Conservation (phyloP, 2,329 filamentous ascomycete genomes). For the Hirsutella rhossiliensis region DNA sequence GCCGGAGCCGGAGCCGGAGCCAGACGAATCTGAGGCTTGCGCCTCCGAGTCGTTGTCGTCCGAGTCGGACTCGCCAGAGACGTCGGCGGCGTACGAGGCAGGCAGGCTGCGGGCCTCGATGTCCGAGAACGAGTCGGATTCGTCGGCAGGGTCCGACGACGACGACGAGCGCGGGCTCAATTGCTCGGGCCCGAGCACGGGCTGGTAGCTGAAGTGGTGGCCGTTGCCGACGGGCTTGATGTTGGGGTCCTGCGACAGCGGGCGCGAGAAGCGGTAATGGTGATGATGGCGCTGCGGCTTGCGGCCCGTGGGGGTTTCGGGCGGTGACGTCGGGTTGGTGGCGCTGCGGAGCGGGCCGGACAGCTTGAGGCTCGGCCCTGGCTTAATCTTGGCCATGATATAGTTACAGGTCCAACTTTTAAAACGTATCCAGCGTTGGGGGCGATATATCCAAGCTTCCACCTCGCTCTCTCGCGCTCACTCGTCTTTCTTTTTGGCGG, state of each 20-base stretch:
- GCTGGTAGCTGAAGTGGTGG: constrained; percentile 30
- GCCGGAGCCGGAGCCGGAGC: constrained; percentile 2
- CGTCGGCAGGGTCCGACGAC: constrained; percentile 11
- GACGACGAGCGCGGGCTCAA: constrained; percentile 24
- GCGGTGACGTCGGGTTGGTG: constrained; percentile 31
- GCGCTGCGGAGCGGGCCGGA: constrained; percentile 15
- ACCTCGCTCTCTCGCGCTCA: not conserved
- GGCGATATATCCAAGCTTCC: not conserved
- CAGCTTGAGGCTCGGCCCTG: constrained; percentile 28
- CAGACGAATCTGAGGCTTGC: not conserved
- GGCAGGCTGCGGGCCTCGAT: not conserved
- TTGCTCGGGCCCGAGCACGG: constrained; percentile 19
- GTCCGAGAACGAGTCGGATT: constrained; percentile 8
- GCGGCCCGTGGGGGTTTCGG: constrained; percentile 29
- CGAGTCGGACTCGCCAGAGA: constrained; percentile 7
- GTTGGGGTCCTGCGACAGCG: constrained; percentile 22
- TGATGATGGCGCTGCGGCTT: constrained; percentile 6
- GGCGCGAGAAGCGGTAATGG: constrained; percentile 14
- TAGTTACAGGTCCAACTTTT: too few species aligned
- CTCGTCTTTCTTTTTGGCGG: not conserved
- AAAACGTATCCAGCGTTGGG: not conserved
- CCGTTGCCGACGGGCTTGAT: constrained; percentile 30
- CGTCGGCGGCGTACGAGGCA: not conserved
- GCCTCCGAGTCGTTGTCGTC: not conserved
- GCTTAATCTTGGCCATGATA: constrained; percentile 7